phyloP scores from a whole-genome alignment of 768 basidiomycete species.

The Clitopilus passeckerianus region DNA sequence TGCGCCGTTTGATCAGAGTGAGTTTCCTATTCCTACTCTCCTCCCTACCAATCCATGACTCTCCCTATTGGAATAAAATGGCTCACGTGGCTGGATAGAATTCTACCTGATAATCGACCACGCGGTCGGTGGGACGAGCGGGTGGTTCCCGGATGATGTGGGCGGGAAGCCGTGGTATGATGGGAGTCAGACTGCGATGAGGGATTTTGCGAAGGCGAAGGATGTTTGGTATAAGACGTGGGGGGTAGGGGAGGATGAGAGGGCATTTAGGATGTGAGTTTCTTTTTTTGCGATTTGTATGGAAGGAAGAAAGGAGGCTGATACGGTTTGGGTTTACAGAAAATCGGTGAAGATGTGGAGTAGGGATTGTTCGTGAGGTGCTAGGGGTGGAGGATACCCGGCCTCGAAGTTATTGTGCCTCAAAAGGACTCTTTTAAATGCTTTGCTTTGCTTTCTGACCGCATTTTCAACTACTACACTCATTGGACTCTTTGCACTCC shows the following conservation, averaged over 20 bases:
- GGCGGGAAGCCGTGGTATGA: constrained; percentile 80
- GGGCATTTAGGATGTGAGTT: constrained; percentile 68
- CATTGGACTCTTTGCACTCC: too few relatives aligned
- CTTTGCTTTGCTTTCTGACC: neutral
- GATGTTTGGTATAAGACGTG: constrained; percentile 67
- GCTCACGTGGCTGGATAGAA: constrained; percentile 25
- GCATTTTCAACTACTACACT: too few relatives aligned
- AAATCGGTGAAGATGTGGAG: constrained; percentile 19
- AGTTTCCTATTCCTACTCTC: constrained; percentile 19
- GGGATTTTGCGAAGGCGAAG: constrained; percentile 58
- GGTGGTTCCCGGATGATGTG: constrained; percentile 82
- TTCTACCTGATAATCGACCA: constrained; percentile 79
- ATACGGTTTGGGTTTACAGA: constrained; percentile 2
- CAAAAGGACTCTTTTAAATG: neutral
- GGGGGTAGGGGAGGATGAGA: constrained; percentile 51
- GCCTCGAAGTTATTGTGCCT: neutral
- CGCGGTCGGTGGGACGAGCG: constrained; percentile 77
- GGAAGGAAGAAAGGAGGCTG: neutral
- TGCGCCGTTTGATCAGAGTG: constrained; percentile 81
- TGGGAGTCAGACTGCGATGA: constrained; percentile 60
- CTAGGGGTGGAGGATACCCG: neutral
- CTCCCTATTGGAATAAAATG: constrained; percentile 13
- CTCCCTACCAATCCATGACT: too few relatives aligned
- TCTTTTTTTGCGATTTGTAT: constrained; percentile 4
- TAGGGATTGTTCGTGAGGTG: constrained; percentile 27